A percentile compares a stretch with the other conserved stretches of the same genome.
Conservation (phyloP, 2,329 filamentous ascomycete species). For the Aspergillus vadensis region DNA sequence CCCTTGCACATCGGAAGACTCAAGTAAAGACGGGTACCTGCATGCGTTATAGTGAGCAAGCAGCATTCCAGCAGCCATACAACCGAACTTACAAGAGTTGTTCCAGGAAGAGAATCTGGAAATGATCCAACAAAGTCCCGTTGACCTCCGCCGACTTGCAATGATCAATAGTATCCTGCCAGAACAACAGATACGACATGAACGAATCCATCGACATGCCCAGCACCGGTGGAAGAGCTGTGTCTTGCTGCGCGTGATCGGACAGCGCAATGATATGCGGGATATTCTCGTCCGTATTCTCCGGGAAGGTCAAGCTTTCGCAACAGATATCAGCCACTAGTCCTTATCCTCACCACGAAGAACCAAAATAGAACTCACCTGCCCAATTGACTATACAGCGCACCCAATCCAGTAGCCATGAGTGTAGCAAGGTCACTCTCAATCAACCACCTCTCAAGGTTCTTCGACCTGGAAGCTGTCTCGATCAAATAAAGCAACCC, state of each 20-base stretch:
- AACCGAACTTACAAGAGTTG: slow-evolving; percentile 72
- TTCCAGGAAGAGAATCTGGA: slow-evolving; percentile 93
- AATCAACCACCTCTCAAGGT: slow-evolving; percentile 92
- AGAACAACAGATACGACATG: slow-evolving; percentile 90
- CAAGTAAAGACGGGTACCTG: slow-evolving; percentile 90
- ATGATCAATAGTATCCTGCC: slow-evolving; percentile 97
- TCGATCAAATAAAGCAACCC: slow-evolving; percentile 95
- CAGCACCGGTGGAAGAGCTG: slow-evolving; percentile 76
- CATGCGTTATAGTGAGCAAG: slow-evolving; percentile 8
- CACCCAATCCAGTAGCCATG: slow-evolving; percentile 94
- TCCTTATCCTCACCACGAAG: not conserved
- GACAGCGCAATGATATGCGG: slow-evolving; percentile 86
- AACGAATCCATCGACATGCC: slow-evolving; percentile 90
- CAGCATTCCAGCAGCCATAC: not conserved
- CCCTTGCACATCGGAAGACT: slow-evolving; percentile 95
- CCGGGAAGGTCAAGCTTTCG: slow-evolving; percentile 74
- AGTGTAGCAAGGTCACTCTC: slow-evolving; percentile 94
- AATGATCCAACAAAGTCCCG: slow-evolving; percentile 90
- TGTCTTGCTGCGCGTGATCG: slow-evolving; percentile 76
- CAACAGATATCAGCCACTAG: not conserved
- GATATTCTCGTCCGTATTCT: slow-evolving; percentile 61
- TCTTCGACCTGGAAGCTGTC: slow-evolving; percentile 77
- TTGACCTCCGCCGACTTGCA: slow-evolving; percentile 91
- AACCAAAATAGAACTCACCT: slow-evolving; percentile 43
- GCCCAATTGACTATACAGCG: slow-evolving; percentile 69